phyloP scores from a whole-genome alignment of 164 flowering plant genomes.

The Hamamelis virginiana region DNA sequence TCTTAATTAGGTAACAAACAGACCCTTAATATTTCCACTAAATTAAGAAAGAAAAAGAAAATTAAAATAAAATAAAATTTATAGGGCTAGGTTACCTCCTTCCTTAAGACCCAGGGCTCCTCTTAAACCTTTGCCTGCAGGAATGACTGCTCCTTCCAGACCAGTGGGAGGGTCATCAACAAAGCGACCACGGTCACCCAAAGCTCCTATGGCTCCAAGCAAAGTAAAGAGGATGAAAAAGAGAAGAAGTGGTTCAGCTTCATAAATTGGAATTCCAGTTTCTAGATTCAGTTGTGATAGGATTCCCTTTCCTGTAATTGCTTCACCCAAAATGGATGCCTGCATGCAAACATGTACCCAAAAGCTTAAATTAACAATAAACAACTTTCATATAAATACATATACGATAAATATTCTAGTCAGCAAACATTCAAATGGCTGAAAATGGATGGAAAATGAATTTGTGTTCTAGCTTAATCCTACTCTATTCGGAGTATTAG shows the following conservation, averaged over 20 bases:
- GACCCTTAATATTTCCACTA: too few species aligned
- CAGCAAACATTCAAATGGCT: too few species aligned
- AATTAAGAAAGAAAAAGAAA: not conserved
- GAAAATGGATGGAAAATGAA: too few species aligned
- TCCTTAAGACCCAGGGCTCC: conserved; percentile 76
- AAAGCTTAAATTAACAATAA: not conserved
- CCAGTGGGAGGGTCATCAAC: conserved; percentile 85
- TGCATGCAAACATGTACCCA: conserved; percentile 25
- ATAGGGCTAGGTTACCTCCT: conserved; percentile 55
- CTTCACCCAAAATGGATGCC: conserved; percentile 98
- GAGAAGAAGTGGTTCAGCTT: conserved; percentile 95
- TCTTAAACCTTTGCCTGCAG: conserved; percentile 75
- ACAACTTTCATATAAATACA: too few species aligned
- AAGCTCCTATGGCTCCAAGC: conserved; percentile 93
- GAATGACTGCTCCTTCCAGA: conserved; percentile 68
- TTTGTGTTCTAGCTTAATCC: too few species aligned
- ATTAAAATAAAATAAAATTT: not conserved
- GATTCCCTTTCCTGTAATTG: conserved; percentile 92
- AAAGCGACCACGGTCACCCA: conserved; percentile 89
- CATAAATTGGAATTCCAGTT: conserved; percentile 93
- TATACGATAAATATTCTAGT: too few species aligned
- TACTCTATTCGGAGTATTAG: too few species aligned
- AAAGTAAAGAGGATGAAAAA: conserved; percentile 95
- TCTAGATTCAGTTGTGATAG: conserved; percentile 83
- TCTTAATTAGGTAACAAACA: too few species aligned